Percentiles rank a stretch among this genome's conserved stretches.
These are phyloP conservation scores for Suillus variegatus DNA, from an alignment of 768 basidiomycete species.

Conservation along the genomic window DNA sequence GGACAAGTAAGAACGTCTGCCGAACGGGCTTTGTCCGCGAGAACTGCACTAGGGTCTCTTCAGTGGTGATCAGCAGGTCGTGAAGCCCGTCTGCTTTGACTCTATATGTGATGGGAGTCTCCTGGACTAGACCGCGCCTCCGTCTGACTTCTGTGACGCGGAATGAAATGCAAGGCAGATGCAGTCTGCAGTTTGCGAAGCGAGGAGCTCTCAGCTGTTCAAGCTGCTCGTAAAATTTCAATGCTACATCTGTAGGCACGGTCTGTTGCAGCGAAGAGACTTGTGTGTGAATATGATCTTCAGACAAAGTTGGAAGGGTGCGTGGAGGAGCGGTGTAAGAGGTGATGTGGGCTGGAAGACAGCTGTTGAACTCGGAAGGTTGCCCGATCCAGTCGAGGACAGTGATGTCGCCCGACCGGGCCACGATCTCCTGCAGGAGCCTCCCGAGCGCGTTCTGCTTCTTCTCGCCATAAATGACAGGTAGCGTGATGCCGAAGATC, in stretches of 20 bases:
- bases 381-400: not conserved
- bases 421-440: not conserved
- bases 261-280: not conserved
- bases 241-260: not conserved
- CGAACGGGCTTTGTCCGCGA: not conserved
- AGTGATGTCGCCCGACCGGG: not conserved
- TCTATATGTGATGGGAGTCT: not conserved
- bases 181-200: not conserved
- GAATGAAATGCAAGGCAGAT: not conserved
- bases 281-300: not conserved
- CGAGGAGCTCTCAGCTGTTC: not conserved
- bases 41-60: not conserved
- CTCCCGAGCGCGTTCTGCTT: not conserved
- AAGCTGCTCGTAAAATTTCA: not conserved
- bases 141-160: slow-evolving; percentile 16
- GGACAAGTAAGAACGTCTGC: not conserved
- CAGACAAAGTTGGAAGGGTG: not conserved
- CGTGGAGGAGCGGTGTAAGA: not conserved
- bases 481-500: not conserved
- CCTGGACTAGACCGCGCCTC: not conserved
- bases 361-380: not conserved
- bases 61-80: not conserved
- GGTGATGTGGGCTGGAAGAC: not conserved
- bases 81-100: not conserved
- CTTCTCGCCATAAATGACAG: not conserved